Evolutionary conservation across 441 rosid genomes (phyloP).

Genomic region (Theobroma grandiflorum): DNA sequence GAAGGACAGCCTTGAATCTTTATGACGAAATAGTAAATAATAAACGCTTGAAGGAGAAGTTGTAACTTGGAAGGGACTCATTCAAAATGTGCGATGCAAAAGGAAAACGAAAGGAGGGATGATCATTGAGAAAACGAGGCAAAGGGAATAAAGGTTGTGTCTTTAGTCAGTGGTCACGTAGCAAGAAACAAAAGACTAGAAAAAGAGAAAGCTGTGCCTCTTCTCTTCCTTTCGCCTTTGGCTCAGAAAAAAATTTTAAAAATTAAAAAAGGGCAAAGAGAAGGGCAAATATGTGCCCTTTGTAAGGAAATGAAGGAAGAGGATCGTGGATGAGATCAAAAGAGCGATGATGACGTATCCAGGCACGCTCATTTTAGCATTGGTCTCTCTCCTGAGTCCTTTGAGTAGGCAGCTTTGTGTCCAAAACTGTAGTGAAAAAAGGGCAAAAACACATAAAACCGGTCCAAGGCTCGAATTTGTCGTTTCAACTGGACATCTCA

Average conservation of each 20-base stretch:
- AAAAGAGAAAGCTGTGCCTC: constrained; percentile 42
- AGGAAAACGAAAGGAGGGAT: constrained; percentile 33
- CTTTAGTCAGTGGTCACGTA: constrained; percentile 46
- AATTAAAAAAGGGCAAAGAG: neutral
- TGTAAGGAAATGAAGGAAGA: constrained; percentile 31
- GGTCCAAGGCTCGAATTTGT: constrained; percentile 34
- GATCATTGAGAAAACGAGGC: constrained; percentile 38
- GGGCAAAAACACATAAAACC: neutral
- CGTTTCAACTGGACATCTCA: constrained; percentile 22
- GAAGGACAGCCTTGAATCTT: neutral
- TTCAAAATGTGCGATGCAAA: constrained; percentile 21
- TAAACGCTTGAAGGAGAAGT: neutral
- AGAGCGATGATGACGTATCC: constrained; percentile 42
- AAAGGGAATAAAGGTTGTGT: constrained; percentile 58
- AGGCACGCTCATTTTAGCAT: constrained; percentile 51
- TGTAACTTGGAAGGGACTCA: neutral
- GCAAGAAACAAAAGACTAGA: constrained; percentile 28
- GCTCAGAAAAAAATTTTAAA: constrained; percentile 20
- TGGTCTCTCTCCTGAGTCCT: neutral
- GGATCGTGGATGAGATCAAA: constrained; percentile 22
- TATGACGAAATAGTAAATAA: neutral
- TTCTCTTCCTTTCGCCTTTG: constrained; percentile 25
- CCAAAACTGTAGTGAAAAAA: constrained; percentile 16
- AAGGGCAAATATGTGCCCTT: constrained; percentile 18
- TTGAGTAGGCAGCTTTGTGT: constrained; percentile 36